Evolutionary conservation across 495 filamentous ascomycete genomes (phyloP).

Genomic region (Podospora bellae-mahoneyi): DNA sequence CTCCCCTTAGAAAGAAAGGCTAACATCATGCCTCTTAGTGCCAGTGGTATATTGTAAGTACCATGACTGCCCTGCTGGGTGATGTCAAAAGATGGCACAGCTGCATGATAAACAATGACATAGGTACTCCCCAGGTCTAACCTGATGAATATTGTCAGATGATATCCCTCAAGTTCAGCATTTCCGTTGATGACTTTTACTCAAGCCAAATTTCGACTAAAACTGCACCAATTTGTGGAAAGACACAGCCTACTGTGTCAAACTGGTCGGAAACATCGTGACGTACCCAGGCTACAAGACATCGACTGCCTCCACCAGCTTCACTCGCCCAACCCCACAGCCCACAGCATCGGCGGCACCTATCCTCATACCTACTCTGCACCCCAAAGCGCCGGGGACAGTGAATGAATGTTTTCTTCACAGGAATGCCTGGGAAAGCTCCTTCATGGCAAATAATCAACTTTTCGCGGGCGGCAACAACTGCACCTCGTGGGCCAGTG

Average conservation of each 20-base stretch:
- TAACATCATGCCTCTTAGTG: background rate
- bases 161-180: slow-evolving; percentile 24
- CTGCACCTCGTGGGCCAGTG: too few relatives aligned
- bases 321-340: too few relatives aligned
- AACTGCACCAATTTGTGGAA: slow-evolving; percentile 34
- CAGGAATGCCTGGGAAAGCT: background rate
- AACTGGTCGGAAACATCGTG: slow-evolving; percentile 29
- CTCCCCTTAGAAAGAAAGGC: background rate
- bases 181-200: slow-evolving; percentile 29
- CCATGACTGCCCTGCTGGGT: too few relatives aligned
- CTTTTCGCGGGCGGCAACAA: too few relatives aligned
- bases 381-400: background rate
- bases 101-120: too few relatives aligned
- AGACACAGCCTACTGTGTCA: slow-evolving; percentile 8
- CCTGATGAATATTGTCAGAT: slow-evolving; percentile 34
- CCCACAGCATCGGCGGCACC: too few relatives aligned
- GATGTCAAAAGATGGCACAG: too few relatives aligned
- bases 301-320: background rate
- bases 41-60: background rate
- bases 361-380: background rate
- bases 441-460: too few relatives aligned
- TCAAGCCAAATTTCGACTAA: slow-evolving; percentile 29
- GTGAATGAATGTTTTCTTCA: background rate
- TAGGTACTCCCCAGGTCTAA: background rate
- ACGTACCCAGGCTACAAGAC: slow-evolving; percentile 15